A percentile compares a stretch with the other conserved stretches of the same genome.
Conservation (phyloP, 179 eudicot genomes). For the Silene coronaria region DNA sequence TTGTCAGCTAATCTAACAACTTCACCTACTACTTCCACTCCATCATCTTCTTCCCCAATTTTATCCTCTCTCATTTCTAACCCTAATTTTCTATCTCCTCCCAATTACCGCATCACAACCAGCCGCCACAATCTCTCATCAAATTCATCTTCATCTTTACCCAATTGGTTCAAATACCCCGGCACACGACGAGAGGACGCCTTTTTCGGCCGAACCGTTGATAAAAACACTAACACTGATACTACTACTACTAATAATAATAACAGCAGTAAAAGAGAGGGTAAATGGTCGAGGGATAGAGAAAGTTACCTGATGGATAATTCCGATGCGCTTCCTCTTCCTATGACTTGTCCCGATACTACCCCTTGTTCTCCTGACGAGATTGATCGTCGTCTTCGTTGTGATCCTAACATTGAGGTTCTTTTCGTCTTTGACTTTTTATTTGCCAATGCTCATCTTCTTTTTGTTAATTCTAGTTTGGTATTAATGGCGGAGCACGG, state of each 20-base stretch:
- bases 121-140: constrained; percentile 27
- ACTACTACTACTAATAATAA: background rate
- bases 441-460: too few species aligned
- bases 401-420: constrained; percentile 68
- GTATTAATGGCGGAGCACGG: too few species aligned
- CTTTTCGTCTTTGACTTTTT: background rate
- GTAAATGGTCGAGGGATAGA: constrained; percentile 54
- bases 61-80: constrained; percentile 16
- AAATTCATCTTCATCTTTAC: constrained; percentile 17
- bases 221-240: background rate
- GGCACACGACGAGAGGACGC: background rate
- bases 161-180: constrained; percentile 34
- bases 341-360: constrained; percentile 71
- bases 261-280: constrained; percentile 34
- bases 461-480: too few species aligned
- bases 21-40: background rate
- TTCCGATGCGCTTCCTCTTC: constrained; percentile 69
- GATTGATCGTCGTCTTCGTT: constrained; percentile 59
- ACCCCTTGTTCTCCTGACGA: constrained; percentile 61
- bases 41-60: constrained; percentile 11
- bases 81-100: constrained; percentile 29
- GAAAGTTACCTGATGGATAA: constrained; percentile 71
- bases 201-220: background rate
- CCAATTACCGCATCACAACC: background rate
- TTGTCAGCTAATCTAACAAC: constrained; percentile 26